Percentiles rank a stretch among this genome's conserved stretches.
Conservation (phyloP, 2,329 filamentous ascomycete genomes). For the Coccinonectria pachysandricola region DNA sequence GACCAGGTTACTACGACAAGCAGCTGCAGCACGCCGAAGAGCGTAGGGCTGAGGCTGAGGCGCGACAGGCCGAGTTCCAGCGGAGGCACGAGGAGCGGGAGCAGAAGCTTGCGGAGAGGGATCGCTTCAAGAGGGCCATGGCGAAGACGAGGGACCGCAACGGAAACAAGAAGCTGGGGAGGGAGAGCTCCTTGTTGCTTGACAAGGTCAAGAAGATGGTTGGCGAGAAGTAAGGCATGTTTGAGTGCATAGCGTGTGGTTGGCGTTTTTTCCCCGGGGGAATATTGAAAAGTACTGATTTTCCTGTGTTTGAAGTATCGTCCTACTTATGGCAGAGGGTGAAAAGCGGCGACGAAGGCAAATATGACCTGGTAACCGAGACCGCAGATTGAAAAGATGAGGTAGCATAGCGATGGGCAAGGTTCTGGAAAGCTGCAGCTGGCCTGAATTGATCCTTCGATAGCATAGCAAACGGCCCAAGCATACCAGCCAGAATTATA, state of each 20-base stretch:
- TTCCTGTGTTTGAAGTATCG: too few species aligned
- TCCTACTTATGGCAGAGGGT: too few species aligned
- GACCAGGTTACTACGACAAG: constrained; percentile 55
- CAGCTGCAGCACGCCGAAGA: constrained; percentile 41
- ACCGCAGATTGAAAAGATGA: too few species aligned
- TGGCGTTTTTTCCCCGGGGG: too few species aligned
- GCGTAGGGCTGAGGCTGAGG: constrained; percentile 31
- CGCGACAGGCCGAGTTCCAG: constrained; percentile 30
- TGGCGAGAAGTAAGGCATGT: constrained; percentile 25
- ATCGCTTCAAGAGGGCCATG: constrained; percentile 55
- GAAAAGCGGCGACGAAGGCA: too few species aligned
- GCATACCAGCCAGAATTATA: too few species aligned
- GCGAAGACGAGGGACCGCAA: constrained; percentile 65
- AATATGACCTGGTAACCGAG: too few species aligned
- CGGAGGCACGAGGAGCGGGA: constrained; percentile 52
- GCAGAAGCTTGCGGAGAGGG: constrained; percentile 53
- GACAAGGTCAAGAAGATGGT: constrained; percentile 70
- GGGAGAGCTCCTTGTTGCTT: constrained; percentile 68
- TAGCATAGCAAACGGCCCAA: too few species aligned
- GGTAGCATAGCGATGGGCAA: too few species aligned
- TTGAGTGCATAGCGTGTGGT: too few species aligned
- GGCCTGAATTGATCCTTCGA: too few species aligned
- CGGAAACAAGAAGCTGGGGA: constrained; percentile 69
- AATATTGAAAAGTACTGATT: neutral
- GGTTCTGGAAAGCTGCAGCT: too few species aligned